Evolutionary conservation across 306 rosid species (phyloP).

Genomic region (Phaseolus lunatus): DNA sequence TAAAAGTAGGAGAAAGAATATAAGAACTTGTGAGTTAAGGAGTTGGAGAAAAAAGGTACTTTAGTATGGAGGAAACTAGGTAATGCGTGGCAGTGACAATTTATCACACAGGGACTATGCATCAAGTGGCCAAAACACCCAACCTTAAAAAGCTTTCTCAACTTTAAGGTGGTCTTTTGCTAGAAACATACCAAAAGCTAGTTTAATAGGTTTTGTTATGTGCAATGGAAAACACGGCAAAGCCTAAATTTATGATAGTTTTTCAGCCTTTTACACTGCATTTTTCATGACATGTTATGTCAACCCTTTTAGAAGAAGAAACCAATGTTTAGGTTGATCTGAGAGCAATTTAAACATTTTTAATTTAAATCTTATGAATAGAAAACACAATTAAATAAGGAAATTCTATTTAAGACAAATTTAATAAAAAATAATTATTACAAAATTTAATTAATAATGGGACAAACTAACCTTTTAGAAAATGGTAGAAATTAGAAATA

Average conservation of each 20-base stretch:
- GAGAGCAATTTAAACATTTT: background rate
- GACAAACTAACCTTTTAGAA: background rate
- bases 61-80: conserved; percentile 32
- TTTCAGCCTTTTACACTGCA: background rate
- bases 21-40: conserved; percentile 24
- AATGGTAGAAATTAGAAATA: background rate
- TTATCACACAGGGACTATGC: conserved; percentile 43
- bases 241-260: background rate
- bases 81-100: conserved; percentile 47
- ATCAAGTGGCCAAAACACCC: conserved; percentile 26
- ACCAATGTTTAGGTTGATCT: background rate
- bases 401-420: too few species aligned
- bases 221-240: conserved; percentile 14
- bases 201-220: background rate
- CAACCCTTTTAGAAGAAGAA: background rate
- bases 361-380: background rate
- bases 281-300: background rate
- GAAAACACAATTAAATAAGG: background rate
- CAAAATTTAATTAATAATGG: too few species aligned
- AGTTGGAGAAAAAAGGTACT: conserved; percentile 50
- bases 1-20: conserved; percentile 43
- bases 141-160: background rate
- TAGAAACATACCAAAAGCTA: background rate
- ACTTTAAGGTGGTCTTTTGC: conserved; percentile 13
- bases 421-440: too few species aligned